phyloP scores from a whole-genome alignment of 306 rosid genomes.

The Purshia tridentata region DNA sequence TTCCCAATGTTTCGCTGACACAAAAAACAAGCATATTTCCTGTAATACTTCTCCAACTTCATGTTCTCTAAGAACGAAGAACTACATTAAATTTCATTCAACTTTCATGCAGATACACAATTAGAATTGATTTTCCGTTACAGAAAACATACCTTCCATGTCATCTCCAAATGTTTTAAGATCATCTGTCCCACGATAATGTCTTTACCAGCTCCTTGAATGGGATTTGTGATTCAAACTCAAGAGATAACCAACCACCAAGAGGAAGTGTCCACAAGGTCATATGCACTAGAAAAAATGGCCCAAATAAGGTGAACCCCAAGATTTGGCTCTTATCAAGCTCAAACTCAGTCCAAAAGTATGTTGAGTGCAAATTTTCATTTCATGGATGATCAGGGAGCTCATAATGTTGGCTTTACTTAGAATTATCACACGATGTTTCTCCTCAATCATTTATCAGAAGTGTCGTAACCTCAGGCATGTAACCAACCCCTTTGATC shows the following conservation, averaged over 20 bases:
- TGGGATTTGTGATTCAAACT: background rate
- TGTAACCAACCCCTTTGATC: conserved; percentile 49
- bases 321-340: background rate
- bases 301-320: background rate
- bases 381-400: background rate
- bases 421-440: background rate
- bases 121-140: no score
- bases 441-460: conserved; percentile 18
- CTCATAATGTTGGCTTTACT: background rate
- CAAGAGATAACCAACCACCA: background rate
- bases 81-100: no score
- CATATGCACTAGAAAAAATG: background rate
- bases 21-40: no score
- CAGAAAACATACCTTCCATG: no score
- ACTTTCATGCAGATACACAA: no score
- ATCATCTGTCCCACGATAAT: background rate
- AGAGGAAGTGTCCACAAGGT: background rate
- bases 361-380: background rate
- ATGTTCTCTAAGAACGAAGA: no score
- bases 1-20: no score
- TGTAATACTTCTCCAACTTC: no score
- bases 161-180: no score
- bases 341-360: background rate
- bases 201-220: background rate
- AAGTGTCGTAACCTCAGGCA: conserved; percentile 30